Evolutionary conservation across 257 asterid species (phyloP).

Genomic region (Gentiana straminea): DNA sequence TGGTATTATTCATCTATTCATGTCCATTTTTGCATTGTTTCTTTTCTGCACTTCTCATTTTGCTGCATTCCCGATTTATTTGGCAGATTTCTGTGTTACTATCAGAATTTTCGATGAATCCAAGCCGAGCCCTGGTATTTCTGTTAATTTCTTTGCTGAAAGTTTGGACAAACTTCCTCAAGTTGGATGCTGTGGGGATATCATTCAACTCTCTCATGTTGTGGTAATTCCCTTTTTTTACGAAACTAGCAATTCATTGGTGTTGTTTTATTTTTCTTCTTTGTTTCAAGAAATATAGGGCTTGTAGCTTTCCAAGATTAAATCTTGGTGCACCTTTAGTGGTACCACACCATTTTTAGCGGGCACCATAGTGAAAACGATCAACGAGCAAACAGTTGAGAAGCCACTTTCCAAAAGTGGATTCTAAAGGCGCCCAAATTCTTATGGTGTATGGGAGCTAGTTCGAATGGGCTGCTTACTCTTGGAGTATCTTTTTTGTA

Average conservation of each 20-base stretch:
- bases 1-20: too few relatives aligned
- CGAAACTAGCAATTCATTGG: too few relatives aligned
- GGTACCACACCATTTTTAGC: too few relatives aligned
- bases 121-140: constrained; percentile 31
- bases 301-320: too few relatives aligned
- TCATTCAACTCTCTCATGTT: constrained; percentile 46
- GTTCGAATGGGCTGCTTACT: neutral
- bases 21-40: neutral
- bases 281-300: too few relatives aligned
- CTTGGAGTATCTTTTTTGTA: neutral
- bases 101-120: constrained; percentile 56
- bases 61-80: neutral
- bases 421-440: too few relatives aligned
- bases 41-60: neutral
- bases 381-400: too few relatives aligned
- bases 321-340: too few relatives aligned
- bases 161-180: constrained; percentile 55
- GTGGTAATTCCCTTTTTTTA: constrained; percentile 25
- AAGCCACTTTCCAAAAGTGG: too few relatives aligned
- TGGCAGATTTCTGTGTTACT: constrained; percentile 50
- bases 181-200: constrained; percentile 52
- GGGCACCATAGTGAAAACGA: too few relatives aligned
- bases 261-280: neutral
- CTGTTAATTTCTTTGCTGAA: constrained; percentile 39
- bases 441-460: too few relatives aligned